Evolutionary conservation across 2,329 filamentous ascomycete species (phyloP).

Genomic region (Colletotrichum tropicicola): DNA sequence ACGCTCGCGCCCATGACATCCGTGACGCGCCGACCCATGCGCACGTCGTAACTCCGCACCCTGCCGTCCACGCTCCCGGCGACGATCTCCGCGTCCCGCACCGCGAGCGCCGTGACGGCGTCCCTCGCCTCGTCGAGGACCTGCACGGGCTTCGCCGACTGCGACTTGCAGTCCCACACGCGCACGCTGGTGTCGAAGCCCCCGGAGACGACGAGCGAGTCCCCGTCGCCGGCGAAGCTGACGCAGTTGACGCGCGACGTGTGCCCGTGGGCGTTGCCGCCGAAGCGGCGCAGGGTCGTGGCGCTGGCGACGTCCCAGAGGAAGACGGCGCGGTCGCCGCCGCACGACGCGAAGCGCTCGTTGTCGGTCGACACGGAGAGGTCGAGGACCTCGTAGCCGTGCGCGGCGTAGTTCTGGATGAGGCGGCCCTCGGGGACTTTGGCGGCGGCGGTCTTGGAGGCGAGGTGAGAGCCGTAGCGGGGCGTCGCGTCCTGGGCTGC

Average conservation of each 20-base stretch:
- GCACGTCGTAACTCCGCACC: slow-evolving; percentile 83
- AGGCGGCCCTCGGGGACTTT: slow-evolving; percentile 62
- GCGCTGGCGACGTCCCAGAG: slow-evolving; percentile 93
- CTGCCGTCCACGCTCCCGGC: slow-evolving; percentile 86
- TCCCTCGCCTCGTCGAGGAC: slow-evolving; percentile 78
- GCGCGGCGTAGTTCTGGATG: slow-evolving; percentile 88
- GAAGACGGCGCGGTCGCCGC: slow-evolving; percentile 91
- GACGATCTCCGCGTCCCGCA: slow-evolving; percentile 67
- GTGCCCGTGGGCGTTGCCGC: slow-evolving; percentile 69
- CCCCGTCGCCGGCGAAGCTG: slow-evolving; percentile 79
- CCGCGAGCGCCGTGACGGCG: slow-evolving; percentile 63
- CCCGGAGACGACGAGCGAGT: slow-evolving; percentile 76
- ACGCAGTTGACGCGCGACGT: slow-evolving; percentile 80
- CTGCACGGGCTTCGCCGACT: slow-evolving; percentile 72
- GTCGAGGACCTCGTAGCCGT: slow-evolving; percentile 92
- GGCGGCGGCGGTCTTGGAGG: slow-evolving; percentile 45
- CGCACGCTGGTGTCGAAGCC: slow-evolving; percentile 81
- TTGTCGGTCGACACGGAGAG: slow-evolving; percentile 81
- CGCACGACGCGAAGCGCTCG: slow-evolving; percentile 83
- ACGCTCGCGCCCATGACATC: slow-evolving; percentile 78
- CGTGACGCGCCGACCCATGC: slow-evolving; percentile 74
- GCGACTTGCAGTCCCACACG: slow-evolving; percentile 75
- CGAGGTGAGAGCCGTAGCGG: slow-evolving; percentile 37
- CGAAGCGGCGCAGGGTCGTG: slow-evolving; percentile 79
- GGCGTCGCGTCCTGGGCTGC: slow-evolving; percentile 46